phyloP scores from a whole-genome alignment of 768 basidiomycete genomes.

The Collybia nuda region DNA sequence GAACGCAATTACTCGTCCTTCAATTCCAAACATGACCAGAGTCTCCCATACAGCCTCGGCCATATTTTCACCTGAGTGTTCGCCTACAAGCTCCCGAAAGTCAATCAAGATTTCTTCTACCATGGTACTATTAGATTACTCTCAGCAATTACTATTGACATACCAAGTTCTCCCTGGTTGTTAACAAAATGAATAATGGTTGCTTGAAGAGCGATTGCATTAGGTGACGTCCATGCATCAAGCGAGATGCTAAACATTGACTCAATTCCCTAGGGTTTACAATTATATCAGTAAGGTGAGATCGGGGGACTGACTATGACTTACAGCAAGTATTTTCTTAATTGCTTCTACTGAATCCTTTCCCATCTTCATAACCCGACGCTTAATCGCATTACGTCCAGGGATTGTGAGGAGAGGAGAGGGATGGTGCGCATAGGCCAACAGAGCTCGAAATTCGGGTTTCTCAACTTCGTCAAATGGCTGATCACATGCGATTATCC shows the following conservation, averaged over 20 bases:
- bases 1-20: constrained; percentile 1
- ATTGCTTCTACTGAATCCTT: neutral
- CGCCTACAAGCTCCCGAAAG: constrained; percentile 23
- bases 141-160: neutral
- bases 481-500: neutral
- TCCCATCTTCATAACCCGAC: neutral
- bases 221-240: constrained; percentile 26
- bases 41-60: constrained; percentile 19
- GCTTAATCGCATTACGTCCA: neutral
- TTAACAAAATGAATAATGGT: constrained; percentile 21
- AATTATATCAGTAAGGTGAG: neutral
- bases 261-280: constrained; percentile 1
- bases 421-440: neutral
- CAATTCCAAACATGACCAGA: constrained; percentile 15
- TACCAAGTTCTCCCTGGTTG: constrained; percentile 18
- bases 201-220: constrained; percentile 20
- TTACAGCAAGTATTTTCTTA: neutral
- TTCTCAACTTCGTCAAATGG: neutral
- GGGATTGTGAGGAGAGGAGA: neutral
- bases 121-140: neutral
- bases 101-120: constrained; percentile 25
- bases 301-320: neutral
- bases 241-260: constrained; percentile 16
- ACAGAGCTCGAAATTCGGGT: neutral
- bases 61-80: constrained; percentile 26